Percentiles rank a stretch among this genome's conserved stretches.
phyloP scores from a whole-genome alignment of 2,329 filamentous ascomycete genomes.

The Aspergillus sp. region DNA sequence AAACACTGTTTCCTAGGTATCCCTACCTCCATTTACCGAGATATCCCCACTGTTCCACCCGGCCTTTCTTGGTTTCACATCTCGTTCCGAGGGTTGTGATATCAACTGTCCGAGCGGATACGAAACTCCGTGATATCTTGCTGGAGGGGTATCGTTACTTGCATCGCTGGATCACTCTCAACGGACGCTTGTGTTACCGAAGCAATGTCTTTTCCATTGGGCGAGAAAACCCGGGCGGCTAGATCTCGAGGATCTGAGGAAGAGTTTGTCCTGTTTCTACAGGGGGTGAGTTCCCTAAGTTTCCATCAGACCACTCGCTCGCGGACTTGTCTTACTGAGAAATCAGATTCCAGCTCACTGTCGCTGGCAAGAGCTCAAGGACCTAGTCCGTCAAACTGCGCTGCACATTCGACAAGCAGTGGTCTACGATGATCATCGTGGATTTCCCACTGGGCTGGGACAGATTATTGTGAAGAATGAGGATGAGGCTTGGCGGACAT shows the following conservation, averaged over 20 bases:
- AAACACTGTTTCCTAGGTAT: not conserved
- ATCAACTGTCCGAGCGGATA: conserved; percentile 2
- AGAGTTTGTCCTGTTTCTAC: conserved; percentile 46
- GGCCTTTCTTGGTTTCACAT: not conserved
- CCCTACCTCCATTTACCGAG: not conserved
- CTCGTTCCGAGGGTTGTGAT: not conserved
- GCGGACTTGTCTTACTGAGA: conserved; percentile 14
- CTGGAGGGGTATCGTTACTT: not conserved
- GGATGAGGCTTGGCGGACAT: conserved; percentile 46
- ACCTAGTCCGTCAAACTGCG: conserved; percentile 45
- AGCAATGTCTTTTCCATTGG: conserved; percentile 32
- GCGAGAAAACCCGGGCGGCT: conserved; percentile 32
- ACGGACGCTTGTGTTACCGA: not conserved
- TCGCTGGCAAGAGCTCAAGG: conserved; percentile 47
- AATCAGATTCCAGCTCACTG: conserved; percentile 43
- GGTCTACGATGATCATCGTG: conserved; percentile 45
- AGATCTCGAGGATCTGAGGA: conserved; percentile 38
- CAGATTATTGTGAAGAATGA: conserved; percentile 48
- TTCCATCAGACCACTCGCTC: not conserved
- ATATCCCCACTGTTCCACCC: not conserved
- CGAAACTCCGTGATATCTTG: not conserved
- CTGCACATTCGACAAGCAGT: conserved; percentile 46
- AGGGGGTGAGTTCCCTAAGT: conserved; percentile 34
- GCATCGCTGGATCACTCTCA: not conserved
- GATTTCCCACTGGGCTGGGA: conserved; percentile 43